These are phyloP conservation scores for Globisporangium iwayamae DNA, from an alignment of 352 stramenopile genomes.

Conservation along the genomic window DNA sequence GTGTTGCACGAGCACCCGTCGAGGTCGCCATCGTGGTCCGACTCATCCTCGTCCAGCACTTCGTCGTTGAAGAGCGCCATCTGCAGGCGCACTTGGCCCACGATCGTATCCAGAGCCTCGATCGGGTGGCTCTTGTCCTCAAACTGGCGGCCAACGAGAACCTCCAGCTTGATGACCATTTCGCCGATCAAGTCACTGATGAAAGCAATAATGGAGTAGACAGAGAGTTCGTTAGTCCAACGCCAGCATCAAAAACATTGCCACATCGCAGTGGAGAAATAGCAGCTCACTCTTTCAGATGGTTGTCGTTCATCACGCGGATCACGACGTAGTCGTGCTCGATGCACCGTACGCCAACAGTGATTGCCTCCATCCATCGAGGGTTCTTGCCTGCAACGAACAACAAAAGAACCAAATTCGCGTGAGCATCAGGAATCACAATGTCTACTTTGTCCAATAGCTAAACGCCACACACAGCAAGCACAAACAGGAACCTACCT, in stretches of 20 bases:
- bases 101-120: slow-evolving; percentile 72
- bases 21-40: slow-evolving; percentile 46
- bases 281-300: slow-evolving; percentile 51
- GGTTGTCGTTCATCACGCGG: slow-evolving; percentile 81
- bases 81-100: slow-evolving; percentile 68
- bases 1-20: slow-evolving; percentile 56
- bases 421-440: neutral
- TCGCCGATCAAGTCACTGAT: slow-evolving; percentile 66
- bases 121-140: slow-evolving; percentile 74
- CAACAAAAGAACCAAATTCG: neutral
- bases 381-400: slow-evolving; percentile 57
- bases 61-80: slow-evolving; percentile 78
- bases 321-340: slow-evolving; percentile 78
- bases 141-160: slow-evolving; percentile 59
- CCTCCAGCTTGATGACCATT: slow-evolving; percentile 60
- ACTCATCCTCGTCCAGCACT: slow-evolving; percentile 60
- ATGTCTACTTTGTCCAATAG: neutral
- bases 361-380: slow-evolving; percentile 68
- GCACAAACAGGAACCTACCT: slow-evolving; percentile 21
- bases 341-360: slow-evolving; percentile 61
- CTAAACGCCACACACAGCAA: neutral
- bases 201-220: neutral
- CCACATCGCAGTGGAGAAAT: neutral
- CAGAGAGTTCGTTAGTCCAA: neutral
- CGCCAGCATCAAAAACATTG: neutral